A percentile compares a stretch with the other conserved stretches of the same genome.
Evolutionary conservation across 352 stramenopile species (phyloP).

Genomic region (Globisporangium nagaii): DNA sequence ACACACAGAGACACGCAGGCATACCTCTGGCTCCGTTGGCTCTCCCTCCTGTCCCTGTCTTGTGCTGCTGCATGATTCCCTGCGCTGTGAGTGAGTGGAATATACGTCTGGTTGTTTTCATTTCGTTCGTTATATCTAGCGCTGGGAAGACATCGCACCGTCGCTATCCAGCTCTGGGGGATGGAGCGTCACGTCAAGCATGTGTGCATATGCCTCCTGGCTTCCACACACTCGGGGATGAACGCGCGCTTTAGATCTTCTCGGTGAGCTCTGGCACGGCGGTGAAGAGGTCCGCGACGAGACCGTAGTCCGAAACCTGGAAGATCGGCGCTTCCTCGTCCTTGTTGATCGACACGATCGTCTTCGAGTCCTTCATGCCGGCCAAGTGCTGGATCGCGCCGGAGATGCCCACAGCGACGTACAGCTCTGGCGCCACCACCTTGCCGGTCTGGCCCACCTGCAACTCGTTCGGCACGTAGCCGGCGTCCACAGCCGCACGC

Average conservation of each 20-base stretch:
- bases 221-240: too few species aligned
- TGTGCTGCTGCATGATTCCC: neutral
- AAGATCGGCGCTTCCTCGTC: constrained; percentile 99
- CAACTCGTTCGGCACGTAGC: constrained; percentile 97
- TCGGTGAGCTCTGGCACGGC: constrained; percentile 96
- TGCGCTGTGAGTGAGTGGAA: neutral
- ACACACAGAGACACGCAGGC: neutral
- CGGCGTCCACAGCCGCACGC: constrained; percentile 96
- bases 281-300: constrained; percentile 98
- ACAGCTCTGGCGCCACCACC: constrained; percentile 96
- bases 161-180: neutral
- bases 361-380: constrained; percentile 99
- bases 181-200: constrained; percentile 1
- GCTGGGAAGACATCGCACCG: neutral
- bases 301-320: constrained; percentile 97
- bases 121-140: constrained; percentile 5
- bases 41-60: neutral
- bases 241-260: constrained; percentile 97
- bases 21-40: neutral
- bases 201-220: neutral
- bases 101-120: constrained; percentile 1
- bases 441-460: constrained; percentile 99
- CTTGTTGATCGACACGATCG: constrained; percentile 99
- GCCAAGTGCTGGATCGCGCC: constrained; percentile 99
- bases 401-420: constrained; percentile 96